Conservation (phyloP, 306 rosid species). For the Hippophae gyantsensis region DNA sequence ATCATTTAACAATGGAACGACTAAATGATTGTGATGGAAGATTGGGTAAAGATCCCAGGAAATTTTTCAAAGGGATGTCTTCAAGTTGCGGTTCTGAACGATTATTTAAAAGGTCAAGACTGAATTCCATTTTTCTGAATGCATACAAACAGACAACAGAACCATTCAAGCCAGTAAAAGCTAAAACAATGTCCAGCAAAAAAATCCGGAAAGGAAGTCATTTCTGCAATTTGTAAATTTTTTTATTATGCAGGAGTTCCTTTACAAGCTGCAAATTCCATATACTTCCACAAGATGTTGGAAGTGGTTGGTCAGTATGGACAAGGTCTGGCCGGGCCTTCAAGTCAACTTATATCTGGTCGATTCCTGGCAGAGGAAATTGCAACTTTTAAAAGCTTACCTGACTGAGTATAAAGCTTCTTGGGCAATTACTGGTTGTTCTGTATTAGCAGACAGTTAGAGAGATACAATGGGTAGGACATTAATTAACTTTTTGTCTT, state of each 20-base stretch:
- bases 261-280: constrained; percentile 68
- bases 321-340: constrained; percentile 58
- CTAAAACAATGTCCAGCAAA: constrained; percentile 43
- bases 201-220: constrained; percentile 61
- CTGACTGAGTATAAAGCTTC: constrained; percentile 69
- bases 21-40: constrained; percentile 50
- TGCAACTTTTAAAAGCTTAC: constrained; percentile 48
- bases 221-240: constrained; percentile 86
- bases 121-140: constrained; percentile 75
- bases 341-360: constrained; percentile 63
- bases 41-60: constrained; percentile 47
- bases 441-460: constrained; percentile 82
- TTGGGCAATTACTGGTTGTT: constrained; percentile 84
- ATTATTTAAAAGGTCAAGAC: constrained; percentile 66
- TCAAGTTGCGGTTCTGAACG: constrained; percentile 56
- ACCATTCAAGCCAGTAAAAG: constrained; percentile 51
- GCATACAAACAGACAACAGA: constrained; percentile 51
- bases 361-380: constrained; percentile 72
- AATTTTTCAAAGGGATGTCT: constrained; percentile 46
- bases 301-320: constrained; percentile 80
- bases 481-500: constrained; percentile 65
- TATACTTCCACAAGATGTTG: constrained; percentile 82
- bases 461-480: constrained; percentile 61
- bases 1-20: constrained; percentile 53
- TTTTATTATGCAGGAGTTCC: constrained; percentile 91